These are phyloP conservation scores for Gonapodya sp. DNA, from an alignment of 192 early-diverging fungal genomes.

Conservation along the genomic window DNA sequence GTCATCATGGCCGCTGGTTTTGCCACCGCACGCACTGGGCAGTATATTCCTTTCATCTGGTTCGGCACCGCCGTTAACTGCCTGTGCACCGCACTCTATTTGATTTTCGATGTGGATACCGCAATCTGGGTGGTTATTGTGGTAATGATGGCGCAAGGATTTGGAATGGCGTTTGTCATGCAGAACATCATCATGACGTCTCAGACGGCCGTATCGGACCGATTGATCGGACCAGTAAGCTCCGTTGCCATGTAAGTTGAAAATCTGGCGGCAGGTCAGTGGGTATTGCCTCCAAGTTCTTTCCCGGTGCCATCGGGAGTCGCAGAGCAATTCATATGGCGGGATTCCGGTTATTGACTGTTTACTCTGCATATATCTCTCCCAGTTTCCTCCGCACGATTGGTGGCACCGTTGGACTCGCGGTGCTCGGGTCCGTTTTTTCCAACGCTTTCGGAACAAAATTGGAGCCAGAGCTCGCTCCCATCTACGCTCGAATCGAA, in stretches of 20 bases:
- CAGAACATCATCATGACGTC: not conserved
- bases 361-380: too few species aligned
- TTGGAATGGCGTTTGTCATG: not conserved
- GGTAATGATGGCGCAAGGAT: not conserved
- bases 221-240: not conserved
- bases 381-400: not conserved
- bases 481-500: not conserved
- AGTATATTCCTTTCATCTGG: not conserved
- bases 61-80: not conserved
- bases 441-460: not conserved
- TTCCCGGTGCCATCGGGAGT: too few species aligned
- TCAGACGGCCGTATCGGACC: not conserved
- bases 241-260: not conserved
- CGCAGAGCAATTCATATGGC: too few species aligned
- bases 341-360: too few species aligned
- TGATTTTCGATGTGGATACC: not conserved
- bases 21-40: not conserved
- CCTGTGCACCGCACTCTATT: not conserved
- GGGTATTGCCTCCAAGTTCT: too few species aligned
- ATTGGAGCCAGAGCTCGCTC: not conserved
- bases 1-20: not conserved
- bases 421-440: not conserved
- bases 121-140: not conserved
- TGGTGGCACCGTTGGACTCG: not conserved
- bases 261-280: too few species aligned